Conservation (phyloP, 2,329 filamentous ascomycete genomes). For the Zasmidium cellare region DNA sequence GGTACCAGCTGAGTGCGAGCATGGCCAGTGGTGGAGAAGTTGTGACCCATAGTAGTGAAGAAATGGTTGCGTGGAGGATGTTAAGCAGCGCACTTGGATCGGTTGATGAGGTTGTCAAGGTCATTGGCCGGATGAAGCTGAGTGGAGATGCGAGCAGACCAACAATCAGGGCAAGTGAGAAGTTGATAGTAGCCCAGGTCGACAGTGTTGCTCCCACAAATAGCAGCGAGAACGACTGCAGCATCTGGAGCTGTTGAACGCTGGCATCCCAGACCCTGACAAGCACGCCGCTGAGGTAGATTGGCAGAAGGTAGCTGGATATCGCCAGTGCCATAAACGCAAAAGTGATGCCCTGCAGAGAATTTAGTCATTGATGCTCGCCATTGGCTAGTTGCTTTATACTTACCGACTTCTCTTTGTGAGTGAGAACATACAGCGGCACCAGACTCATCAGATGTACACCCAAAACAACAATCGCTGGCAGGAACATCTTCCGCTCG, state of each 20-base stretch:
- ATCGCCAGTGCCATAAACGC: conserved; percentile 49
- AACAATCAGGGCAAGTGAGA: conserved; percentile 82
- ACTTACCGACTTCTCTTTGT: conserved; percentile 65
- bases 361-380: neutral
- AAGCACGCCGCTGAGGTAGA: conserved; percentile 24
- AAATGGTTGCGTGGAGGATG: conserved; percentile 12
- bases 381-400: conserved; percentile 27
- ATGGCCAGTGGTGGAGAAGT: conserved; percentile 25
- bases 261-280: conserved; percentile 18
- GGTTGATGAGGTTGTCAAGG: neutral
- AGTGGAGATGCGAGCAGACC: conserved; percentile 78
- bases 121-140: conserved; percentile 61
- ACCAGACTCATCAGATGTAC: conserved; percentile 76
- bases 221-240: conserved; percentile 90
- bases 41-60: conserved; percentile 15
- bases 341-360: conserved; percentile 47
- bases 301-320: conserved; percentile 37
- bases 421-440: conserved; percentile 85
- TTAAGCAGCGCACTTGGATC: neutral
- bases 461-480: conserved; percentile 69
- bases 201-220: conserved; percentile 89
- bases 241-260: conserved; percentile 70
- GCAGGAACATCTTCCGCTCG: conserved; percentile 69
- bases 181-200: conserved; percentile 91
- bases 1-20: conserved; percentile 22